Base-by-base conservation (phyloP, 306 rosid species). In the Fagus crenata region DNA sequence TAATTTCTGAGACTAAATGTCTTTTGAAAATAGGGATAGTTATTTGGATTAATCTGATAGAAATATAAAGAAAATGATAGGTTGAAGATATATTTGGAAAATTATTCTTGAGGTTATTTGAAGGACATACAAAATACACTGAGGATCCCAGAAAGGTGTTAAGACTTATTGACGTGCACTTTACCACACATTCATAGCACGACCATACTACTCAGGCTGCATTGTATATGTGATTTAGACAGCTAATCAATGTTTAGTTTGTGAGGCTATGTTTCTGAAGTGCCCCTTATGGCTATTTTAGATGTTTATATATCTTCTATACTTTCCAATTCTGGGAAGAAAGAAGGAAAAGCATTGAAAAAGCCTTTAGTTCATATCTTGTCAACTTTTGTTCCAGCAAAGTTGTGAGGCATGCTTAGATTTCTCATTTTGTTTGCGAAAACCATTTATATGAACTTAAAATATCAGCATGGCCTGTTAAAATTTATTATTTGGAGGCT, bases 401-500 rank as follows among this genome's bases (percentile, higher is more conserved):
- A 58, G 36, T 61, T 49, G 11, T 22, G 59, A 65, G 28, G 58
- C 43, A 49, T 32, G 31, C 28, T 9, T 73, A 68, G 53, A 28
- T 39, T 67, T 84, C n/a, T 55, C 9, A 33, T 7, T 77, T 46
- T 18, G 28, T 32, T 37, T 53, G 73, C 14, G 28, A 33, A 6
- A 56, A 39, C 11, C 67, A 31, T 31, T 51, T 37, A 28, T 2
- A 36, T 36, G 43, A 37, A 37, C 18, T 65, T 67, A 17, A n/a
- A 5, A 61, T 65, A 71, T 58, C 31, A 12, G 32, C 41, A 40
- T 33, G 5, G 37, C 36, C 49, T 32, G 42, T 60, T 74, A 64
- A 54, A 65, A 72, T 74, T 78, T 75, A 59, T 32, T 58, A 39
- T 59, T 46, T 69, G 33, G 68, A 68, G 7, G 35, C 9, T 51